phyloP scores from a whole-genome alignment of 31 red algal genomes.

The Asparagopsis taxiformis region DNA sequence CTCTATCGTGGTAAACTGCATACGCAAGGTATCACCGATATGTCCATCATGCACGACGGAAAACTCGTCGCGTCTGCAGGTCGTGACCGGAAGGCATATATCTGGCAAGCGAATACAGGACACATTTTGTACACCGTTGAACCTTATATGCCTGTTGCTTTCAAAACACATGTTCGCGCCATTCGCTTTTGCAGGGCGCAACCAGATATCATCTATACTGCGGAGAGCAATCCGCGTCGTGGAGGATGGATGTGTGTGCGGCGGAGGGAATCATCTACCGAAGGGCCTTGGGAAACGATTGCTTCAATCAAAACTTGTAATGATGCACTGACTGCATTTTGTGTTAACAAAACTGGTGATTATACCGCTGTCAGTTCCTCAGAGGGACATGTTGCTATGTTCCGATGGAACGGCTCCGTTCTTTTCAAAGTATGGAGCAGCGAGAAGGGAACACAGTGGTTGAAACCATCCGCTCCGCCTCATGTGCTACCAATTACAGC shows the following conservation, averaged over 20 bases:
- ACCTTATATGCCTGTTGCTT: slow-evolving; percentile 9
- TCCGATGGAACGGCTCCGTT: slow-evolving; percentile 27
- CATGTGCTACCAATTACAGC: slow-evolving; percentile 54
- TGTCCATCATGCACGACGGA: slow-evolving; percentile 30
- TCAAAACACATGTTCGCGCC: slow-evolving; percentile 42
- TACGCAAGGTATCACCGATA: slow-evolving; percentile 56
- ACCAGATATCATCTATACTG: slow-evolving; percentile 30
- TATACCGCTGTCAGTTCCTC: slow-evolving; percentile 36
- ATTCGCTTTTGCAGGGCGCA: slow-evolving; percentile 24
- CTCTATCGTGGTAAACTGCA: slow-evolving; percentile 34
- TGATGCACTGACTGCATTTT: slow-evolving; percentile 47
- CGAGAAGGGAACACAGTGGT: slow-evolving; percentile 13
- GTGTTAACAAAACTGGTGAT: slow-evolving; percentile 16
- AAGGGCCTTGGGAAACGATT: slow-evolving; percentile 1
- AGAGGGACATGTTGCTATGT: slow-evolving; percentile 53
- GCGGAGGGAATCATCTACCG: slow-evolving; percentile 15
- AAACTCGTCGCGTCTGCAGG: slow-evolving; percentile 20
- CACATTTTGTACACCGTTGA: slow-evolving; percentile 41
- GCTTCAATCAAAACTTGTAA: slow-evolving; percentile 7
- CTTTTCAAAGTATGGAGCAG: slow-evolving; percentile 36
- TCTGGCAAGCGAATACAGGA: slow-evolving; percentile 20
- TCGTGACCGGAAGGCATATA: slow-evolving; percentile 33
- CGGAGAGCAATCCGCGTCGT: slow-evolving; percentile 39
- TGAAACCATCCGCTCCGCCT: slow-evolving; percentile 15
- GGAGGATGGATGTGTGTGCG: slow-evolving; percentile 45